Conservation (phyloP, 352 stramenopile species). For the Globisporangium camurandrum region DNA sequence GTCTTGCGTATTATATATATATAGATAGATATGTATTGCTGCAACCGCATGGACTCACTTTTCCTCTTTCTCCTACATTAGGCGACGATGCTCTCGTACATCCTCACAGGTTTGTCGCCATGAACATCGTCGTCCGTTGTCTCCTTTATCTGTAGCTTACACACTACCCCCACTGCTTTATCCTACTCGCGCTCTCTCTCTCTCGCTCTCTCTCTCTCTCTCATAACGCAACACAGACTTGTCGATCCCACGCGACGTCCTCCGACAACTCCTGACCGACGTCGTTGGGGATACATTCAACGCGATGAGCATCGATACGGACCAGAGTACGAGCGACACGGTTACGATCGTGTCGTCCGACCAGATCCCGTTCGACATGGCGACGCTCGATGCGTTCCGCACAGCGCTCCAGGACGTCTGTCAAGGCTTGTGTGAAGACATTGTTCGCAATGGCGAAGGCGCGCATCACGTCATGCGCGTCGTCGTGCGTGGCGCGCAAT, state of each 20-base stretch:
- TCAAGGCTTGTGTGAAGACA: constrained; percentile 91
- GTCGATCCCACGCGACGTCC: constrained; percentile 70
- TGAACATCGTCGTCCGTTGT: too few species aligned
- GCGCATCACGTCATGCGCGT: constrained; percentile 97
- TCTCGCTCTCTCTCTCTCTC: not conserved
- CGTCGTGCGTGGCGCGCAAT: constrained; percentile 79
- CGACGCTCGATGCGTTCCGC: constrained; percentile 87
- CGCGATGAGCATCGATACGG: constrained; percentile 94
- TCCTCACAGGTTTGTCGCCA: constrained; percentile 75
- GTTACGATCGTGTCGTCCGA: constrained; percentile 93
- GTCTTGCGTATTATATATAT: constrained; percentile 21
- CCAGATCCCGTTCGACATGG: constrained; percentile 83
- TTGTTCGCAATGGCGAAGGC: constrained; percentile 98
- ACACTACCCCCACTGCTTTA: too few species aligned
- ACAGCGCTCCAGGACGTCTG: constrained; percentile 89
- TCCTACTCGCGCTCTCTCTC: not conserved
- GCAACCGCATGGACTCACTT: constrained; percentile 13
- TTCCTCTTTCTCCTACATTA: not conserved
- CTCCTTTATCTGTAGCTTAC: too few species aligned
- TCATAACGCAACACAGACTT: constrained; percentile 29
- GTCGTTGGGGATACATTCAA: constrained; percentile 89
- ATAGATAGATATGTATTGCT: constrained; percentile 30
- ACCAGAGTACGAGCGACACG: constrained; percentile 98
- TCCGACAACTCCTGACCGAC: constrained; percentile 71
- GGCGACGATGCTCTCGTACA: constrained; percentile 85